These are phyloP conservation scores for Aureobasidium sp. DNA, from an alignment of 2,329 filamentous ascomycete species.

Conservation along the genomic window DNA sequence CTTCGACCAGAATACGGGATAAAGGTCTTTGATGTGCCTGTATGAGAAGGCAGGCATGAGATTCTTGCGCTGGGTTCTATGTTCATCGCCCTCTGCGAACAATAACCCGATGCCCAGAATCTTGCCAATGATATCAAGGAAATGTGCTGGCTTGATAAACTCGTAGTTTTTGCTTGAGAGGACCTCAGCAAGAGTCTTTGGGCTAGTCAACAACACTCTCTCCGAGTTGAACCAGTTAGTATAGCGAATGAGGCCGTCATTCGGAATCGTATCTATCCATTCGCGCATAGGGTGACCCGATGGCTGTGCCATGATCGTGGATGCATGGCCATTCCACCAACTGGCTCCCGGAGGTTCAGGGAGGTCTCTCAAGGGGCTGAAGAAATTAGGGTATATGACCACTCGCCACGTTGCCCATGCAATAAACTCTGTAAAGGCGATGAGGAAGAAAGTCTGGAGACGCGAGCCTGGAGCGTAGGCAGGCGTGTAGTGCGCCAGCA, in stretches of 20 bases:
- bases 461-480: conserved; percentile 29
- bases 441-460: conserved; percentile 33
- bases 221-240: conserved; percentile 41
- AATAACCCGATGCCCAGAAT: conserved; percentile 66
- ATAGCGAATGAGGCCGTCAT: conserved; percentile 51
- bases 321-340: conserved; percentile 38
- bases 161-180: conserved; percentile 46
- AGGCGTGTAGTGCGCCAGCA: conserved; percentile 30
- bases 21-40: conserved; percentile 45
- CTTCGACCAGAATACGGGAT: conserved; percentile 45
- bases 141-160: conserved; percentile 41
- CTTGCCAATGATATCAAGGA: conserved; percentile 50
- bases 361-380: conserved; percentile 53
- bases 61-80: conserved; percentile 55
- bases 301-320: conserved; percentile 35
- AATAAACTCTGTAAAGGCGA: conserved; percentile 35
- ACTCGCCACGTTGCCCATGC: conserved; percentile 36
- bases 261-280: conserved; percentile 48
- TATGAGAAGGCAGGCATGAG: conserved; percentile 46
- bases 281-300: conserved; percentile 39
- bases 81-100: conserved; percentile 83
- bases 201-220: conserved; percentile 39
- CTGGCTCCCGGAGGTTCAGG: conserved; percentile 42
- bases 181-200: conserved; percentile 44
- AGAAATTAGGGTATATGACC: conserved; percentile 50